Evolutionary conservation across 768 basidiomycete species (phyloP).

Genomic region (Pleurotus djamor): DNA sequence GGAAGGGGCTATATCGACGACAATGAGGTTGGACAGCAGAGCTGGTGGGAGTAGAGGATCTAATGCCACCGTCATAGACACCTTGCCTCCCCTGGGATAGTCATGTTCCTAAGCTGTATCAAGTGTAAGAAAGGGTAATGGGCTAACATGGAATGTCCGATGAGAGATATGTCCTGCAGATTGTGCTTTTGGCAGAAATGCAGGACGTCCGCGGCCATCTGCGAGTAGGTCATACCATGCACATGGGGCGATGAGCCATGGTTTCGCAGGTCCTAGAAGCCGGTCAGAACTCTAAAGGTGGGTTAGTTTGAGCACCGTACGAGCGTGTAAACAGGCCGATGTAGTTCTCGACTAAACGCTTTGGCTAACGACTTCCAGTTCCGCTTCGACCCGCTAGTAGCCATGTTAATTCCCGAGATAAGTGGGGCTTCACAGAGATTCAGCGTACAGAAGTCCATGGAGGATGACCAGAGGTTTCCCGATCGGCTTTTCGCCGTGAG

Average conservation of each 20-base stretch:
- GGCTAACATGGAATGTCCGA: conserved; percentile 90
- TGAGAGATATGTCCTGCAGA: conserved; percentile 62
- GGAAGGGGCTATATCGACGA: conserved; percentile 83
- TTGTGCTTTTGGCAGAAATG: conserved; percentile 57
- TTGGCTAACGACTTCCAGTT: conserved; percentile 87
- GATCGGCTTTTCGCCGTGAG: conserved; percentile 18
- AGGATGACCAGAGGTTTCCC: conserved; percentile 53
- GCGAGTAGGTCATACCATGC: conserved; percentile 67
- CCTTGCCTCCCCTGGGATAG: conserved; percentile 78
- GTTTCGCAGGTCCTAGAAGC: conserved; percentile 77
- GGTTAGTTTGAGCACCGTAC: conserved; percentile 30
- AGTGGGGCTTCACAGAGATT: neutral
- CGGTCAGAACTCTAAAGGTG: neutral
- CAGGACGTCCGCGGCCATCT: conserved; percentile 80
- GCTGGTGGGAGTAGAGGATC: conserved; percentile 33
- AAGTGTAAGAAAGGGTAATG: neutral
- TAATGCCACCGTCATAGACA: conserved; percentile 70
- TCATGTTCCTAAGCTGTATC: neutral
- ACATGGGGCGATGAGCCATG: conserved; percentile 83
- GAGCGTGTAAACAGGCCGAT: conserved; percentile 71
- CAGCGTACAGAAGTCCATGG: conserved; percentile 61
- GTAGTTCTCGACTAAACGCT: conserved; percentile 62
- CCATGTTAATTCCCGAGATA: neutral
- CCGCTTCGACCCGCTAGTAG: conserved; percentile 75
- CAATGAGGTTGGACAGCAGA: conserved; percentile 56